Evolutionary conservation across 2,329 filamentous ascomycete species (phyloP).

Genomic region (Colletotrichum costaricense): DNA sequence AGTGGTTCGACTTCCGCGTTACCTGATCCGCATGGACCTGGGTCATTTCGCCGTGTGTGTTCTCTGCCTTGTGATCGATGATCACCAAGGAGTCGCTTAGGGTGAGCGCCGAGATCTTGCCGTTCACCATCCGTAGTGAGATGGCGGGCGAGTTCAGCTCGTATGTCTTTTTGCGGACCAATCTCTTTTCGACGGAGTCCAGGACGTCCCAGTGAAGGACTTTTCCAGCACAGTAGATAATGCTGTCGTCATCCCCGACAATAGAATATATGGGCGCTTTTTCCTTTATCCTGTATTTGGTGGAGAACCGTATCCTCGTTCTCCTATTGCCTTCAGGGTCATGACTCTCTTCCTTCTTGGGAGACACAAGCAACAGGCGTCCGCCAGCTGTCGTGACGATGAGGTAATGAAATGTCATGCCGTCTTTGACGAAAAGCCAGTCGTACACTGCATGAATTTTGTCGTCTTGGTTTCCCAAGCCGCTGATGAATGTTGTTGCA

Average conservation of each 20-base stretch:
- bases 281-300: conserved; percentile 28
- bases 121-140: conserved; percentile 58
- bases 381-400: conserved; percentile 69
- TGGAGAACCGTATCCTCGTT: conserved; percentile 26
- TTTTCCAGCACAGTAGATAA: conserved; percentile 67
- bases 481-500: conserved; percentile 61
- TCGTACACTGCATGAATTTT: conserved; percentile 71
- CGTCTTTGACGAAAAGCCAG: conserved; percentile 70
- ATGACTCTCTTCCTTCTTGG: conserved; percentile 31
- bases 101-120: conserved; percentile 64
- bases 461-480: conserved; percentile 67
- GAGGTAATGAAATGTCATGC: conserved; percentile 71
- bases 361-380: conserved; percentile 63
- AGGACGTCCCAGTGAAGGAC: conserved; percentile 68
- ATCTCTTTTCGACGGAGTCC: conserved; percentile 60
- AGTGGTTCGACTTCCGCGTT: conserved; percentile 57
- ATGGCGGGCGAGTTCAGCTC: conserved; percentile 65
- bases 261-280: conserved; percentile 65
- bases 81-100: conserved; percentile 66
- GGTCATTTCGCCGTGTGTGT: conserved; percentile 46
- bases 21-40: conserved; percentile 59
- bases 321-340: conserved; percentile 37
- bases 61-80: conserved; percentile 58
- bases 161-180: conserved; percentile 59
- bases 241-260: conserved; percentile 62